These are phyloP conservation scores for Salvia hispanica DNA, from an alignment of 257 asterid species.

Conservation along the genomic window DNA sequence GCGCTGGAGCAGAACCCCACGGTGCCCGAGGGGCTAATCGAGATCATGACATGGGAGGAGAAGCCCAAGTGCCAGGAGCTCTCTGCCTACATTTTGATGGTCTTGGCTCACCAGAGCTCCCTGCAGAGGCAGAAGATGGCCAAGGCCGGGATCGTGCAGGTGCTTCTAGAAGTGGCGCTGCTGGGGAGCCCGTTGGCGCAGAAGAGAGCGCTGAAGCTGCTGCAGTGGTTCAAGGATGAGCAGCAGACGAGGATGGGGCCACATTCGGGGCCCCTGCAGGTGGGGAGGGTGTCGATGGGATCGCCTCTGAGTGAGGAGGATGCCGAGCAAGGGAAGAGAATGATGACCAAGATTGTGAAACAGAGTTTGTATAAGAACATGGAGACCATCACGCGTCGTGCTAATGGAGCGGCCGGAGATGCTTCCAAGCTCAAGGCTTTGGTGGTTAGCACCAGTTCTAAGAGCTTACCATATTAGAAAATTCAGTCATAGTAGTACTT, in stretches of 20 bases:
- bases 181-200: constrained; percentile 82
- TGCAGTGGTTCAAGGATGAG: constrained; percentile 91
- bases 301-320: constrained; percentile 48
- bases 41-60: constrained; percentile 80
- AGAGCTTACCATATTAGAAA: constrained; percentile 75
- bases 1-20: constrained; percentile 52
- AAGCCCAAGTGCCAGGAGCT: constrained; percentile 72
- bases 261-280: constrained; percentile 81
- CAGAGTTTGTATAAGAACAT: constrained; percentile 73
- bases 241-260: constrained; percentile 68
- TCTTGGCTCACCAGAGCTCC: constrained; percentile 81
- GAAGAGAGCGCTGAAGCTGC: constrained; percentile 74
- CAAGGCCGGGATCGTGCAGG: constrained; percentile 75
- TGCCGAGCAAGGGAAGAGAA: constrained; percentile 55
- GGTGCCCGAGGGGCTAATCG: constrained; percentile 70
- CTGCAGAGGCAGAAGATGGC: constrained; percentile 77
- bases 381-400: constrained; percentile 77
- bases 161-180: constrained; percentile 81
- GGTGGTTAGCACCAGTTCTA: constrained; percentile 74
- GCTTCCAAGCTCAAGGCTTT: constrained; percentile 59
- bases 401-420: constrained; percentile 55
- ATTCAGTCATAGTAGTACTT: neutral
- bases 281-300: constrained; percentile 42
- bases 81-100: constrained; percentile 74
- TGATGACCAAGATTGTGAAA: constrained; percentile 76